Evolutionary conservation across 2,329 filamentous ascomycete genomes (phyloP).

Genomic region (Alternaria ethzedia): DNA sequence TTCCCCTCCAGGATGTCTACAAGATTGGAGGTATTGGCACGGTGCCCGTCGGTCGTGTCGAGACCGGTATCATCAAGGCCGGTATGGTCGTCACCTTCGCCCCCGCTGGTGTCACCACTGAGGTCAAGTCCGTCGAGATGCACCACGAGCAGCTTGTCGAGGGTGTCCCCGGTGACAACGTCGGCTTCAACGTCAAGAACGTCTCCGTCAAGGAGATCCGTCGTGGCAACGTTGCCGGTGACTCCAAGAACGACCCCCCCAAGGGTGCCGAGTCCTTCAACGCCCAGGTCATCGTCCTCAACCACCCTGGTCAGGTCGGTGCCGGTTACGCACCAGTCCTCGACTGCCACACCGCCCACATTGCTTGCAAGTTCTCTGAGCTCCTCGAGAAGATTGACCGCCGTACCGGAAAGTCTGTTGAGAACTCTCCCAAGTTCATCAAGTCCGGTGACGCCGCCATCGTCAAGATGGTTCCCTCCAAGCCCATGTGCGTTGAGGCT

Average conservation of each 20-base stretch:
- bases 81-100: constrained; percentile 97
- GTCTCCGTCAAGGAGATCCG: constrained; percentile 99
- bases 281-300: constrained; percentile 99
- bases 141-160: constrained; percentile 98
- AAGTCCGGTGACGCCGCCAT: constrained; percentile 99
- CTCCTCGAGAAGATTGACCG: constrained; percentile 99
- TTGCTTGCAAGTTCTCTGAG: constrained; percentile 99
- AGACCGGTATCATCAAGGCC: constrained; percentile 91
- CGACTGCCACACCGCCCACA: constrained; percentile 99
- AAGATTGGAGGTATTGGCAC: constrained; percentile 99
- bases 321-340: constrained; percentile 98
- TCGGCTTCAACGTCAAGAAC: constrained; percentile 99
- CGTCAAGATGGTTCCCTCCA: constrained; percentile 99
- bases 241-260: constrained; percentile 99
- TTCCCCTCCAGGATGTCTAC: constrained; percentile 99
- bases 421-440: constrained; percentile 97
- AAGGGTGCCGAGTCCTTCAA: constrained; percentile 90
- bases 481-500: constrained; percentile 99
- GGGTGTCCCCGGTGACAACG: constrained; percentile 99
- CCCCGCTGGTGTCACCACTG: constrained; percentile 98
- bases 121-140: constrained; percentile 99
- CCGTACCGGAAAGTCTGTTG: constrained; percentile 98
- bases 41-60: constrained; percentile 99
- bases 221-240: constrained; percentile 99
- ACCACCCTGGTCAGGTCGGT: constrained; percentile 99